Evolutionary conservation across 2,329 filamentous ascomycete species (phyloP).

Genomic region (Hypoxylon sp.): DNA sequence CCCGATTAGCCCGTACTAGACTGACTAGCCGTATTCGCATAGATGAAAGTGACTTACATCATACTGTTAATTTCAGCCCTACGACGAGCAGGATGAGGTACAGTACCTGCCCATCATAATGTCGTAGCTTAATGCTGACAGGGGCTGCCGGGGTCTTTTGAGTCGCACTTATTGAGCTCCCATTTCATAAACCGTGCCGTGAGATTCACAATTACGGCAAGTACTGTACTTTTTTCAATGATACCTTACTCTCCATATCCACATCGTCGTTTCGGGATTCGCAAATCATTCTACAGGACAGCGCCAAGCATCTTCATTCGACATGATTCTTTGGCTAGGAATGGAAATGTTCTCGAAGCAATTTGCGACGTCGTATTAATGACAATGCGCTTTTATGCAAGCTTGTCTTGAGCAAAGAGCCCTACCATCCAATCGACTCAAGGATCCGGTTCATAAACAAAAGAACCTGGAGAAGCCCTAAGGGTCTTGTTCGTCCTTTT

Average conservation of each 20-base stretch:
- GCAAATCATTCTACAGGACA: slow-evolving; percentile 30
- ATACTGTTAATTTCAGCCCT: slow-evolving; percentile 40
- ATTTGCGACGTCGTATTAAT: slow-evolving; percentile 31
- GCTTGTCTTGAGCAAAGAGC: slow-evolving; percentile 23
- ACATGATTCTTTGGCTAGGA: slow-evolving; percentile 18
- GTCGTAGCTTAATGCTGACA: slow-evolving; percentile 31
- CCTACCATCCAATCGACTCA: slow-evolving; percentile 16
- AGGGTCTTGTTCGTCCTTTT: slow-evolving; percentile 6
- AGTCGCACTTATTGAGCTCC: slow-evolving; percentile 9
- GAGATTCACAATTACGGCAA: slow-evolving; percentile 11
- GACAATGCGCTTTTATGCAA: slow-evolving; percentile 36
- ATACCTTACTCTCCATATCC: slow-evolving; percentile 22
- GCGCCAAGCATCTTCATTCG: slow-evolving; percentile 24
- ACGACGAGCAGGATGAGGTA: slow-evolving; percentile 10
- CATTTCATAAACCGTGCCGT: slow-evolving; percentile 19
- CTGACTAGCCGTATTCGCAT: slow-evolving; percentile 7
- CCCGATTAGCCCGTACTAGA: slow-evolving; percentile 8
- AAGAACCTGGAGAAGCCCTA: slow-evolving; percentile 9
- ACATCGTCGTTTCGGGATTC: slow-evolving; percentile 24
- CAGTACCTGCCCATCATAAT: slow-evolving; percentile 10
- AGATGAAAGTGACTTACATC: slow-evolving; percentile 14
- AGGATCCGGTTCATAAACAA: slow-evolving; percentile 24
- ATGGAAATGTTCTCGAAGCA: slow-evolving; percentile 34
- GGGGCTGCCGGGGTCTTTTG: slow-evolving; percentile 32
- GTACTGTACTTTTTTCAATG: slow-evolving; percentile 30